phyloP scores from a whole-genome alignment of 2,329 filamentous ascomycete genomes.

The Alternaria ethzedia region DNA sequence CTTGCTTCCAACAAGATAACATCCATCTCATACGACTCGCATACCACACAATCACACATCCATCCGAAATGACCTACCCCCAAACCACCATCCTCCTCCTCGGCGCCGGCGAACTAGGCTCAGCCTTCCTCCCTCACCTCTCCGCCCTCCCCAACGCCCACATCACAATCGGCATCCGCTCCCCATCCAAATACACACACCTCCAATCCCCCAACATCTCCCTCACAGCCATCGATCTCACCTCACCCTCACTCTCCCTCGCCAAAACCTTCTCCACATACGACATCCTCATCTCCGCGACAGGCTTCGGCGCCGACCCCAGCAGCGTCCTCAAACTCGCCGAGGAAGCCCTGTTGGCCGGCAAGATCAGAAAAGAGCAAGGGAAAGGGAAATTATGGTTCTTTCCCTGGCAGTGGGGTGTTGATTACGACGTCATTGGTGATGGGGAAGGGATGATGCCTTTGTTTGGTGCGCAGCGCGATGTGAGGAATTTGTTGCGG shows the following conservation, averaged over 20 bases:
- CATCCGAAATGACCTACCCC: not conserved
- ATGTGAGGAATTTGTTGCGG: conserved; percentile 36
- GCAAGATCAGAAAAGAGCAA: conserved; percentile 45
- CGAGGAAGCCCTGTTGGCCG: conserved; percentile 60
- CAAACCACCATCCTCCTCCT: conserved; percentile 61
- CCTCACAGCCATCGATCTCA: conserved; percentile 54
- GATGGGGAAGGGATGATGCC: conserved; percentile 63
- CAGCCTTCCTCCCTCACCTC: conserved; percentile 61
- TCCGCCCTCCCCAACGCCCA: conserved; percentile 53
- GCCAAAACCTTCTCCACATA: conserved; percentile 50
- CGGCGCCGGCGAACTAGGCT: conserved; percentile 71
- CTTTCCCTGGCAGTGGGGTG: conserved; percentile 77
- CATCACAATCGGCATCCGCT: conserved; percentile 63
- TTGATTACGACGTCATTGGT: conserved; percentile 72
- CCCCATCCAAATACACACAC: conserved; percentile 51
- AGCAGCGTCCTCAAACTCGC: conserved; percentile 66
- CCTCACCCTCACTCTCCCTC: conserved; percentile 35
- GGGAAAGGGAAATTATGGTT: conserved; percentile 48
- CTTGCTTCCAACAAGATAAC: not conserved
- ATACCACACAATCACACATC: no score
- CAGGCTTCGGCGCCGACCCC: conserved; percentile 63
- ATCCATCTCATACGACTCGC: not conserved
- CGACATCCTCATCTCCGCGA: conserved; percentile 65
- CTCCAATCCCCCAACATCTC: conserved; percentile 37
- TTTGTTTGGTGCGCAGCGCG: conserved; percentile 71